These are phyloP conservation scores for Auricularia heimuer DNA, from an alignment of 768 basidiomycete species.

Conservation along the genomic window DNA sequence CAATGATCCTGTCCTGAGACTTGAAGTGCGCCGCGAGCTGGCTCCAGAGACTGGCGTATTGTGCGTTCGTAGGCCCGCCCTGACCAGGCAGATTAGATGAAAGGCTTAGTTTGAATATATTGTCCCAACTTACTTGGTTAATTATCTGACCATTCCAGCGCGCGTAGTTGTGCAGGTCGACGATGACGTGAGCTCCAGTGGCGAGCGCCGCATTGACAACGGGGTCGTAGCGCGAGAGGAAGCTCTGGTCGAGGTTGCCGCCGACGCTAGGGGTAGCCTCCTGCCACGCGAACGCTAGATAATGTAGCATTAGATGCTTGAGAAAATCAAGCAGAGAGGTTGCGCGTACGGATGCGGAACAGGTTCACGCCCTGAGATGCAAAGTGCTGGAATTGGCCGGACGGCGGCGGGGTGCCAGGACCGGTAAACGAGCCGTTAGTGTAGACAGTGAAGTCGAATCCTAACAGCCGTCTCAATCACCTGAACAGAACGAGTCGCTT, in stretches of 20 bases:
- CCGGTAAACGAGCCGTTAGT: slow-evolving; percentile 39
- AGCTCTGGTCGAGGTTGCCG: slow-evolving; percentile 34
- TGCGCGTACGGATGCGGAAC: slow-evolving; percentile 32
- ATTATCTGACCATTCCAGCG: slow-evolving; percentile 38
- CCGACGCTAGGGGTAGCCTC: slow-evolving; percentile 41
- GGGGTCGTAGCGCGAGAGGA: slow-evolving; percentile 36
- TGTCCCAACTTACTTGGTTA: slow-evolving; percentile 16
- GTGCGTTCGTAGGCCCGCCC: slow-evolving; percentile 33
- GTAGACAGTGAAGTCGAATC: slow-evolving; percentile 12
- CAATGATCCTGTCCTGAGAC: slow-evolving; percentile 26
- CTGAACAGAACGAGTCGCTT: neutral
- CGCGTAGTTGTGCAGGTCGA: slow-evolving; percentile 54
- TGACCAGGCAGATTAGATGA: slow-evolving; percentile 18
- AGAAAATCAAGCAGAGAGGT: slow-evolving; percentile 3
- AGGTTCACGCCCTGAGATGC: slow-evolving; percentile 37
- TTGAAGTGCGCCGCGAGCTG: slow-evolving; percentile 31
- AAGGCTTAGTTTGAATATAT: slow-evolving; percentile 18
- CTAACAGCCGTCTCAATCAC: slow-evolving; percentile 10
- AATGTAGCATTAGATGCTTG: neutral
- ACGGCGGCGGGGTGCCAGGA: slow-evolving; percentile 28
- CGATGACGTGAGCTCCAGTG: slow-evolving; percentile 37
- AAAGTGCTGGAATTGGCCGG: slow-evolving; percentile 39
- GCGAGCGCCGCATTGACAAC: slow-evolving; percentile 39
- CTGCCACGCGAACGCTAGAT: slow-evolving; percentile 37
- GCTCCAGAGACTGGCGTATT: slow-evolving; percentile 33